Percentiles rank a stretch among this genome's conserved stretches.
These are phyloP conservation scores for Moniliophthora roreri DNA, from an alignment of 1,284 basidiomycete species.

Conservation along the genomic window DNA sequence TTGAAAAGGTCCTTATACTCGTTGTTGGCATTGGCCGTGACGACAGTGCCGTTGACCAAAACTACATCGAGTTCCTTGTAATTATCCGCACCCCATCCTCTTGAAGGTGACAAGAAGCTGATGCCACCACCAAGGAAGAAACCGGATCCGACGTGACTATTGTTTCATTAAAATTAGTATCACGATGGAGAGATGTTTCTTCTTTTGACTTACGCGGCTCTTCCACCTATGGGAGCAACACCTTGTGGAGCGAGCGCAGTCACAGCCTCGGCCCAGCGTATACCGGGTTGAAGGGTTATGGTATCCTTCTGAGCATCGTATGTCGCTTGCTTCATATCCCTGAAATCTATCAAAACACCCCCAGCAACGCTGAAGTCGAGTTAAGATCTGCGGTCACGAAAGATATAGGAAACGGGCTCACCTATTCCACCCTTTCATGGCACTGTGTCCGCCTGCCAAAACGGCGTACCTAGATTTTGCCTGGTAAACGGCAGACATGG, in stretches of 20 bases:
- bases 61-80: slow-evolving; percentile 25
- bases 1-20: slow-evolving; percentile 37
- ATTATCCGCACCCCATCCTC: slow-evolving; percentile 14
- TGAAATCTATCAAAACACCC: slow-evolving; percentile 17
- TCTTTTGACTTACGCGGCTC: slow-evolving; percentile 7
- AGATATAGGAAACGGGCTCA: background rate
- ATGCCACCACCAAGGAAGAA: slow-evolving; percentile 19
- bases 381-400: background rate
- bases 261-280: slow-evolving; percentile 14
- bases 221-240: slow-evolving; percentile 18
- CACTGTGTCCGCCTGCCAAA: slow-evolving; percentile 23
- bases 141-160: slow-evolving; percentile 15
- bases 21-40: slow-evolving; percentile 37
- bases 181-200: background rate
- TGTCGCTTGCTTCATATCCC: slow-evolving; percentile 13
- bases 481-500: slow-evolving; percentile 20
- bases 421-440: slow-evolving; percentile 23
- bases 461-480: slow-evolving; percentile 20
- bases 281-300: slow-evolving; percentile 16
- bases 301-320: slow-evolving; percentile 12
- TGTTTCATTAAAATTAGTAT: background rate
- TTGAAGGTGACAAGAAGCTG: slow-evolving; percentile 15
- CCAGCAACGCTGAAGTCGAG: slow-evolving; percentile 11
- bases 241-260: slow-evolving; percentile 10
- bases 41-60: slow-evolving; percentile 33